Conservation (phyloP, 2,329 filamentous ascomycete genomes). For the Basipetospora chlamydospora region DNA sequence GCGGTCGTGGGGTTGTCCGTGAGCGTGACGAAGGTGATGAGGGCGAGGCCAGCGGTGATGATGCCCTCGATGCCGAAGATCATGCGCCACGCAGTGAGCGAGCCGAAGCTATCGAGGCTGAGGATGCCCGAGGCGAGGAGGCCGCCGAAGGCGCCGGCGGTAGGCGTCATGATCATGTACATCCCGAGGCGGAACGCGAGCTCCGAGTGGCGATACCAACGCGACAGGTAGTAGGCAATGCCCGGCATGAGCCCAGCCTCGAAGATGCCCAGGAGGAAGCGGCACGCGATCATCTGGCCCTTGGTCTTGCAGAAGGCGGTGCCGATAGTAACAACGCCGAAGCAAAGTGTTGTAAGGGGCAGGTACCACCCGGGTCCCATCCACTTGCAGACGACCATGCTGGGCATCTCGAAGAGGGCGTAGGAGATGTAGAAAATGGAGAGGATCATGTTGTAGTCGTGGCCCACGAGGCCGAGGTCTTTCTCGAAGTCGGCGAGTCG, state of each 20-base stretch:
- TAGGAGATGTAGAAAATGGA: conserved; percentile 40
- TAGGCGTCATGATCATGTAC: conserved; percentile 54
- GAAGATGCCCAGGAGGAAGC: conserved; percentile 52
- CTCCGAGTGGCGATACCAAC: conserved; percentile 63
- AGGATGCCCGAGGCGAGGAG: conserved; percentile 59
- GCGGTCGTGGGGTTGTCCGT: conserved; percentile 42
- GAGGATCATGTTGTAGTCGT: conserved; percentile 41
- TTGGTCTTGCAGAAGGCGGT: conserved; percentile 35
- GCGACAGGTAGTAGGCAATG: conserved; percentile 53
- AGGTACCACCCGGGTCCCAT: conserved; percentile 28
- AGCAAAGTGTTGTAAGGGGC: conserved; percentile 38
- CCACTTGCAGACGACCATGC: conserved; percentile 41
- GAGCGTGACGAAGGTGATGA: conserved; percentile 34
- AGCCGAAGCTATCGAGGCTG: conserved; percentile 49
- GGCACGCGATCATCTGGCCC: conserved; percentile 39
- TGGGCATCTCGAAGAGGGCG: conserved; percentile 37
- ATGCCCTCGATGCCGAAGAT: conserved; percentile 61
- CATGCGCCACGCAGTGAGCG: conserved; percentile 59
- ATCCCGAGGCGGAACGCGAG: conserved; percentile 54
- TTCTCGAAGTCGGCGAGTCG: conserved; percentile 18
- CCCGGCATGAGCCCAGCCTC: conserved; percentile 61
- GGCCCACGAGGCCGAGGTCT: conserved; percentile 31
- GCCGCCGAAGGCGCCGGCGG: conserved; percentile 60
- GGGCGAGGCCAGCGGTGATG: conserved; percentile 32
- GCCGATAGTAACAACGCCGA: conserved; percentile 31